A percentile compares a stretch with the other conserved stretches of the same genome.
phyloP scores from a whole-genome alignment of 257 asterid species.

The Nicotiana noctiflora region DNA sequence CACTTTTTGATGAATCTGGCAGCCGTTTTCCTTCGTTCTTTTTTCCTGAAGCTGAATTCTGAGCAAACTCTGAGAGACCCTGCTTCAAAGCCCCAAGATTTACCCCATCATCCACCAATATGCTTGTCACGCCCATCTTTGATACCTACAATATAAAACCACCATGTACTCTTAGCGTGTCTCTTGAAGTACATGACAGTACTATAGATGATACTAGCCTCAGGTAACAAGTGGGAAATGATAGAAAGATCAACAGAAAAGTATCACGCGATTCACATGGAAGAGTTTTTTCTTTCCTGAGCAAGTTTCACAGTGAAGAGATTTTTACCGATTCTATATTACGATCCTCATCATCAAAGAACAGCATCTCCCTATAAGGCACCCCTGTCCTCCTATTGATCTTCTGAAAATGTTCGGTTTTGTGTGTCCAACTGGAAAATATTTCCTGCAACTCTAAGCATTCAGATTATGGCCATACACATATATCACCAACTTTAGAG shows the following conservation, averaged over 20 bases:
- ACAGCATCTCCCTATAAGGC: conserved; percentile 29
- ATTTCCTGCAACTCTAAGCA: conserved; percentile 25
- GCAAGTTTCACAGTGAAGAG: neutral
- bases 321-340: conserved; percentile 20
- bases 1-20: neutral
- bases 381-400: conserved; percentile 19
- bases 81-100: conserved; percentile 26
- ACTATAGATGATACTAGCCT: too few relatives aligned
- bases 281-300: neutral
- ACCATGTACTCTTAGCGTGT: neutral
- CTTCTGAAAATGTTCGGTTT: conserved; percentile 32
- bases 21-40: neutral
- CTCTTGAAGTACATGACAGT: neutral
- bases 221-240: neutral
- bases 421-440: conserved; percentile 29
- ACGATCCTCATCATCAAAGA: conserved; percentile 33
- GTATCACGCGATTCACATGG: neutral
- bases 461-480: neutral
- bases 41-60: conserved; percentile 14
- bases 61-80: conserved; percentile 25
- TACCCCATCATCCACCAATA: conserved; percentile 24
- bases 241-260: neutral
- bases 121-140: conserved; percentile 30
- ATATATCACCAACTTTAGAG: neutral
- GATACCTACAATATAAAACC: conserved; percentile 15